Conservation (phyloP, 352 stramenopile genomes). For the Lagenidium giganteum region DNA sequence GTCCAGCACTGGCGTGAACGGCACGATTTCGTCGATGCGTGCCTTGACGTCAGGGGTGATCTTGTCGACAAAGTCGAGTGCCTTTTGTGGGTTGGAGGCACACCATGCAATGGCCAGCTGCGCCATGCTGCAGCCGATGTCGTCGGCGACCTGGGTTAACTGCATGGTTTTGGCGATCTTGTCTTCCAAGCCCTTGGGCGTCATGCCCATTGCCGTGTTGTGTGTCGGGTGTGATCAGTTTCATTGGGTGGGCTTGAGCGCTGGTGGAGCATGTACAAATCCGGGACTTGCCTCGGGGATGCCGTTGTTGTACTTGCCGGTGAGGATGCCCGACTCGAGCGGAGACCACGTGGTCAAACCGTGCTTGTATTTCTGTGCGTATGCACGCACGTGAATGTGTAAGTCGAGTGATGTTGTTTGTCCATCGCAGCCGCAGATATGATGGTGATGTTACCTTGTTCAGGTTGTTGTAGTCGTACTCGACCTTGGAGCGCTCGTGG, state of each 20-base stretch:
- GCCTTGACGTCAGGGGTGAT: conserved; percentile 40
- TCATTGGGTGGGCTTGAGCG: too few relatives aligned
- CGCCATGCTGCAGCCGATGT: conserved; percentile 36
- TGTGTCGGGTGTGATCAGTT: too few relatives aligned
- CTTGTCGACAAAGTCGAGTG: conserved; percentile 30
- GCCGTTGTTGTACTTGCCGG: conserved; percentile 57
- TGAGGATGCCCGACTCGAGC: conserved; percentile 55
- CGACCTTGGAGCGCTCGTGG: conserved; percentile 49
- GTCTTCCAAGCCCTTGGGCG: conserved; percentile 34
- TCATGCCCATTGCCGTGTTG: too few relatives aligned
- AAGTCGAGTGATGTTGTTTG: too few relatives aligned
- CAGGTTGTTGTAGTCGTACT: conserved; percentile 61
- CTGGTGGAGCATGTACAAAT: conserved; percentile 29
- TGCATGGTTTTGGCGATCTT: conserved; percentile 31
- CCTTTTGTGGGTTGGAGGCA: conserved; percentile 46
- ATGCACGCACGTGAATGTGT: conserved; percentile 19
- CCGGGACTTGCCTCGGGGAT: conserved; percentile 25
- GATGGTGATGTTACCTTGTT: conserved; percentile 40
- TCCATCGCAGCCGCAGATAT: conserved; percentile 29
- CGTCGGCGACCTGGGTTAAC: conserved; percentile 29
- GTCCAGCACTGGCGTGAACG: conserved; percentile 35
- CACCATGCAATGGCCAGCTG: conserved; percentile 57
- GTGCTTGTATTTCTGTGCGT: conserved; percentile 44
- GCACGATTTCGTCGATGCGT: conserved; percentile 40
- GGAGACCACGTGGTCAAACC: conserved; percentile 67